Base-by-base conservation (phyloP, 768 basidiomycete species). In the Austroboletus eburneus region DNA sequence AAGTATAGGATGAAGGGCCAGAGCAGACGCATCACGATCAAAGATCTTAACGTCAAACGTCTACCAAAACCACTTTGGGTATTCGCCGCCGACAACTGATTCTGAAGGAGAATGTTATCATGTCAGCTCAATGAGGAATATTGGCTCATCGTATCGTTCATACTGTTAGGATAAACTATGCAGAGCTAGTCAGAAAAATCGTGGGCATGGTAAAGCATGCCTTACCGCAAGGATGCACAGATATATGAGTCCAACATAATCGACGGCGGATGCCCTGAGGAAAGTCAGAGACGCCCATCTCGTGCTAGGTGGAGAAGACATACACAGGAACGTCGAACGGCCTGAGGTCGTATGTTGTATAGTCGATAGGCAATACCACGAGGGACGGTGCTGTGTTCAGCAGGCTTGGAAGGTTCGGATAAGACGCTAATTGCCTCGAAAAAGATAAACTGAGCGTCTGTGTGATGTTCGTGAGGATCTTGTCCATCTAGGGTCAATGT, bases 241-340 rank as follows among this genome's bases (percentile, higher is more conserved):
- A 55, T 78, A 80, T 24, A 81, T 74, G 30, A 81, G 63, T 20
- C 80, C 80, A 16, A 76, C 73, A 39, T 71, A 80, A 18, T 73
- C 76, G 2, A 75, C 71, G 3, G 78, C 78, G 3, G 73, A 63
- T 7, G 79, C 80, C 17, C 78, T 80, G 29, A 18, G 42, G n/a
- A 30, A 25, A 34, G 9, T 54, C 13, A 27, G 6, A 34, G 24
- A 33, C 16, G 27, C 18, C 21, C 30, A 16, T 37, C 9, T 34
- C 20, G 9, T 16, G 5, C 33, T 8, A 25, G n/a, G 25, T 37
- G 5, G 33, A 16, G 10, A 65, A 17, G 17, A 50, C 77, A 14
- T 65, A 83, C 79, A 78, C 74, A 20, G 81, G 76, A 12, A 74
- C 59, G 51, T 83, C 72, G 46, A 84, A 85, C 0, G 84, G 80